These are phyloP conservation scores for Ceratobasidium sp. DNA, from an alignment of 1,284 basidiomycete genomes.

Conservation along the genomic window DNA sequence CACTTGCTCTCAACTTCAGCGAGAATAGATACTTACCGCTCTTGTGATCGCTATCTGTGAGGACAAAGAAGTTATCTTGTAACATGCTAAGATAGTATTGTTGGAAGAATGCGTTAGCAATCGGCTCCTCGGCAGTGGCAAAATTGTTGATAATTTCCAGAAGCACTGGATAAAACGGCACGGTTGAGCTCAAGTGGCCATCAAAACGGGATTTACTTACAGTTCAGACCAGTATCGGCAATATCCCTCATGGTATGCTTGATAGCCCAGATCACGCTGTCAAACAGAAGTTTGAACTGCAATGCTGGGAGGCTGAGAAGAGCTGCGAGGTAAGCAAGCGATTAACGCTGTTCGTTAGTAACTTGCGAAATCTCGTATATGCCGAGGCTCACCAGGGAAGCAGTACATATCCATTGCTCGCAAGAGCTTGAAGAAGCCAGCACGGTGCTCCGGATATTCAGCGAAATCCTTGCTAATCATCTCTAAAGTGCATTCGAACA, in stretches of 20 bases:
- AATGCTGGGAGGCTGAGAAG: slow-evolving; percentile 87
- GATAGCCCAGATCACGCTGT: slow-evolving; percentile 99
- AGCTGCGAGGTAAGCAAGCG: slow-evolving; percentile 59
- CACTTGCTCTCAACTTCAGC: background rate
- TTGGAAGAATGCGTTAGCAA: slow-evolving; percentile 86
- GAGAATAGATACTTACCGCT: slow-evolving; percentile 64
- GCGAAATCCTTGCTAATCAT: slow-evolving; percentile 99
- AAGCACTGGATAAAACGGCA: slow-evolving; percentile 68
- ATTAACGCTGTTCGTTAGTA: background rate
- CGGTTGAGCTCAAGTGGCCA: background rate
- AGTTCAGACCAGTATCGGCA: slow-evolving; percentile 90
- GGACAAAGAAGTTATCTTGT: slow-evolving; percentile 97
- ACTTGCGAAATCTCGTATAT: slow-evolving; percentile 18
- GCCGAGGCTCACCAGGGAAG: slow-evolving; percentile 80
- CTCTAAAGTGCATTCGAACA: slow-evolving; percentile 96
- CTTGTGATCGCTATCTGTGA: slow-evolving; percentile 99
- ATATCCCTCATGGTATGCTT: slow-evolving; percentile 99
- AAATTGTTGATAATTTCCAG: slow-evolving; percentile 98
- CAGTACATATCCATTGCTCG: slow-evolving; percentile 94
- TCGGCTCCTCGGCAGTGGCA: slow-evolving; percentile 78
- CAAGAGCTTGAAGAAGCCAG: slow-evolving; percentile 96
- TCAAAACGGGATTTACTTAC: slow-evolving; percentile 61
- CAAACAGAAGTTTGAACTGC: slow-evolving; percentile 98
- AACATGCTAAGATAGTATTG: slow-evolving; percentile 94
- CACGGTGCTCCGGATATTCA: slow-evolving; percentile 97